Percentiles rank a stretch among this genome's conserved stretches.
phyloP scores from a whole-genome alignment of 2,329 filamentous ascomycete species.

The Colletotrichum acutatum region DNA sequence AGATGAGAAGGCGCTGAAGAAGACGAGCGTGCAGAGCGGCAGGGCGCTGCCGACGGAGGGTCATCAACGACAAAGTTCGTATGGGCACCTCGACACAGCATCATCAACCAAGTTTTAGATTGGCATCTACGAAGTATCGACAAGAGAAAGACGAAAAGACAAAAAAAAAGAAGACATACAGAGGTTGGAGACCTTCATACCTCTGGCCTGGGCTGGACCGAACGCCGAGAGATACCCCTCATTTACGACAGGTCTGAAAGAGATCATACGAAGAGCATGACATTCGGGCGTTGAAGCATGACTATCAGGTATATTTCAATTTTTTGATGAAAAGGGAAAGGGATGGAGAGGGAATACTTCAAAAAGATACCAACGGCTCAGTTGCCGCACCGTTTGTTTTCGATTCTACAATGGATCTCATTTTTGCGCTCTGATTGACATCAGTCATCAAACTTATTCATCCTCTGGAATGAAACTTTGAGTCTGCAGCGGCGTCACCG shows the following conservation, averaged over 20 bases:
- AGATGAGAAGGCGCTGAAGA: slow-evolving; percentile 42
- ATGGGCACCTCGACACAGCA: slow-evolving; percentile 46
- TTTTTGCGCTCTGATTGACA: slow-evolving; percentile 17
- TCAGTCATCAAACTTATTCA: background rate
- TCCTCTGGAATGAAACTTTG: slow-evolving; percentile 10
- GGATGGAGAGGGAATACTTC: slow-evolving; percentile 9
- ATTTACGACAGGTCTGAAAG: slow-evolving; percentile 34
- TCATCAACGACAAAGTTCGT: slow-evolving; percentile 48
- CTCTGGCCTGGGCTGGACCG: slow-evolving; percentile 36
- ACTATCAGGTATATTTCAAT: background rate
- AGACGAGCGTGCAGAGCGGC: slow-evolving; percentile 32
- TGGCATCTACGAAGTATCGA: background rate
- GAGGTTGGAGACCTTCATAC: slow-evolving; percentile 18
- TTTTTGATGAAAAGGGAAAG: background rate
- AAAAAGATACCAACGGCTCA: slow-evolving; percentile 35
- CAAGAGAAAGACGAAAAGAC: background rate
- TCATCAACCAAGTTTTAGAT: slow-evolving; percentile 31
- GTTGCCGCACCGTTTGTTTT: slow-evolving; percentile 29
- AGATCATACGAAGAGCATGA: slow-evolving; percentile 26
- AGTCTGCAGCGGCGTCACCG: background rate
- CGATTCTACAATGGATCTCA: slow-evolving; percentile 29
- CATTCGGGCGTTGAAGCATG: slow-evolving; percentile 21
- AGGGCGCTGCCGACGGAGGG: slow-evolving; percentile 41
- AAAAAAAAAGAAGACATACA: background rate
- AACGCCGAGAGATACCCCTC: slow-evolving; percentile 36